Evolutionary conservation across 176 grass and related monocot species (phyloP), one percentile per base, ranked within the genome.

Genomic region (Tuctoria greenei): DNA sequence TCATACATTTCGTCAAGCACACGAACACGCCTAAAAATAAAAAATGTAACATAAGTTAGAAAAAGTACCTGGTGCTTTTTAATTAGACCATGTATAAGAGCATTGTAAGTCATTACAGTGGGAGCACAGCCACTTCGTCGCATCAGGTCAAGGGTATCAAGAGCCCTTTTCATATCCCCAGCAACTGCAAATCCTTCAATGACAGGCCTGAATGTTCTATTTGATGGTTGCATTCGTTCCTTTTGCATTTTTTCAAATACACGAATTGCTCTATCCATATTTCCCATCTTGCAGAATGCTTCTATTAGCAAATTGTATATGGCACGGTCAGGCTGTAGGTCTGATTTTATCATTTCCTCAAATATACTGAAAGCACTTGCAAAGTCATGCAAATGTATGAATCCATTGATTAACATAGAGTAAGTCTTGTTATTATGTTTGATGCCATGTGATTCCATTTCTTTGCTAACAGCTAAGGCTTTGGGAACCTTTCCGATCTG

Each of bases 231-330:
- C 68, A 90, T 79, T 52, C 83, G 85, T 65, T 92, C 95, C 66
- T 83, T 98, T 57, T 89, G 71, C 95, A 98, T 95, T 83, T 90
- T 93, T 86, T 92, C 86, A 43, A 95, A 88, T 81, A 98, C 85
- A 44, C 85, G 74, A 79, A 95, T 83, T 37, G 91, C 95, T 55
- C 89, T 79, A 73, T 95, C 89, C 72, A 89, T 92, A 63, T 98
- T 94, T 71, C 91, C 89, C 91, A 98, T 98, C 85, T 90, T 95
- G 88, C 95, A 94, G 64, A 98, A 98, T 91, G 91, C 95, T 71
- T 93, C 87, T 88, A 98, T 86, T 42, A 98, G 66, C 74, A 90
- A 90, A 87, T 98, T 98, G 83, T 95, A 95, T 81, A 98, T 78
- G 46, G 90, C 86, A 47, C 69, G 86, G 83, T 98, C 91, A 84